A percentile compares a stretch with the other conserved stretches of the same genome.
phyloP scores from a whole-genome alignment of 345 rosid species.

The Eucalyptus brandiana region DNA sequence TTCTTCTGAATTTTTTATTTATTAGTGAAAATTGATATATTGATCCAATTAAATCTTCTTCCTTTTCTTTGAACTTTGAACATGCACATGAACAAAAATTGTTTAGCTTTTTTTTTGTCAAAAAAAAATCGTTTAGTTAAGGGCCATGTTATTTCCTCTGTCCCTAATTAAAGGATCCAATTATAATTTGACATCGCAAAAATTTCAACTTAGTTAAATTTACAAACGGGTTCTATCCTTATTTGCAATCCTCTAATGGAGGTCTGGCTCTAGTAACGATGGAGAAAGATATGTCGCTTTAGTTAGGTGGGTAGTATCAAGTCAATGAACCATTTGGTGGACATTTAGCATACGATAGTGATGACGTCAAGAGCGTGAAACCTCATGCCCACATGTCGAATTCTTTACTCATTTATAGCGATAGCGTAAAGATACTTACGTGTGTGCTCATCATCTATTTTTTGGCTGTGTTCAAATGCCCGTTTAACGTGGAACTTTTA shows the following conservation, averaged over 20 bases:
- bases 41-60: too few relatives aligned
- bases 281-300: neutral
- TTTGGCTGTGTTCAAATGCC: neutral
- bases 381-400: neutral
- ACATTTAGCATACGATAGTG: neutral
- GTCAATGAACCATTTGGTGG: neutral
- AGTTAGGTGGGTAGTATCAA: neutral
- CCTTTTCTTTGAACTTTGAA: too few relatives aligned
- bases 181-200: neutral
- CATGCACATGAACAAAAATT: too few relatives aligned
- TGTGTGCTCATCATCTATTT: neutral
- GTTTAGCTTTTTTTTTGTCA: too few relatives aligned
- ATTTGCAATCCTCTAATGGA: neutral
- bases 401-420: neutral
- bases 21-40: too few relatives aligned
- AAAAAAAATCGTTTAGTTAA: too few relatives aligned
- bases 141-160: neutral
- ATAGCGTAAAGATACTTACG: neutral
- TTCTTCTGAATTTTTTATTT: too few relatives aligned
- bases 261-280: neutral
- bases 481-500: neutral
- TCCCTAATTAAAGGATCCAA: neutral
- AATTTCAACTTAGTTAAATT: neutral
- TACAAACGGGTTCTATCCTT: neutral
- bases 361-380: neutral